phyloP scores from a whole-genome alignment of 139 green algal genomes.

The Spirogloea muscicola region DNA sequence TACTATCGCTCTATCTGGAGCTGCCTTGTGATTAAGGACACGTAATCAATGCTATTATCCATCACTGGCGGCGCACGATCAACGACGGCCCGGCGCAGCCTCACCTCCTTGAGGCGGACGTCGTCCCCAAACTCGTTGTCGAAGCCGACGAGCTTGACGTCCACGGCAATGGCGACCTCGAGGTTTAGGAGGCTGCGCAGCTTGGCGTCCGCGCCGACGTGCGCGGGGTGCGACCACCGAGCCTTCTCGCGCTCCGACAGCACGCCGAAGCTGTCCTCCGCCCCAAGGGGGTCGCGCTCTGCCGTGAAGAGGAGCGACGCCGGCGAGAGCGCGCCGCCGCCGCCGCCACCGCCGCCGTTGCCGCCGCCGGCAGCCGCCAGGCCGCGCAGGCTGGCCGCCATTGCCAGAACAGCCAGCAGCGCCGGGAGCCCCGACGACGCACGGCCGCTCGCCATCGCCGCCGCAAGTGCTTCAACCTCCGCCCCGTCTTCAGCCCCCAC shows the following conservation, averaged over 20 bases:
- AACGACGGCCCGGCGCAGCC: background rate
- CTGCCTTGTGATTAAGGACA: too few species aligned
- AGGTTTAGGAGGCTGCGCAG: slow-evolving; percentile 6
- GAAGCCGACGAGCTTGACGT: slow-evolving; percentile 37
- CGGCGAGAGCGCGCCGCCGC: too few species aligned
- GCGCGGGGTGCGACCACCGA: background rate
- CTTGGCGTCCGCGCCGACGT: slow-evolving; percentile 4
- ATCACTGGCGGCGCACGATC: background rate
- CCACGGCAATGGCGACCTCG: slow-evolving; percentile 2
- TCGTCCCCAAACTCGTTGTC: slow-evolving; percentile 9
- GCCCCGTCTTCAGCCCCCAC: too few species aligned
- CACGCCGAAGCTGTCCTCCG: slow-evolving; percentile 17
- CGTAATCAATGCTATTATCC: background rate
- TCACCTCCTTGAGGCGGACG: slow-evolving; percentile 28
- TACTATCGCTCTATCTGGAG: background rate
- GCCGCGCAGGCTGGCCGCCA: too few species aligned
- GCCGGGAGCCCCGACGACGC: too few species aligned
- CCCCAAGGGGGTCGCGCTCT: slow-evolving; percentile 34
- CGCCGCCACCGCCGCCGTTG: too few species aligned
- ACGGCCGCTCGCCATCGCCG: too few species aligned
- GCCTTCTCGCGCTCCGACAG: slow-evolving; percentile 27
- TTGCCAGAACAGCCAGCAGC: too few species aligned
- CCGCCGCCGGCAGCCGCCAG: too few species aligned
- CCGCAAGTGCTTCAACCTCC: too few species aligned
- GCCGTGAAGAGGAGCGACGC: too few species aligned